Conservation (phyloP, 2,329 filamentous ascomycete species). For the Fusarium siculi region DNA sequence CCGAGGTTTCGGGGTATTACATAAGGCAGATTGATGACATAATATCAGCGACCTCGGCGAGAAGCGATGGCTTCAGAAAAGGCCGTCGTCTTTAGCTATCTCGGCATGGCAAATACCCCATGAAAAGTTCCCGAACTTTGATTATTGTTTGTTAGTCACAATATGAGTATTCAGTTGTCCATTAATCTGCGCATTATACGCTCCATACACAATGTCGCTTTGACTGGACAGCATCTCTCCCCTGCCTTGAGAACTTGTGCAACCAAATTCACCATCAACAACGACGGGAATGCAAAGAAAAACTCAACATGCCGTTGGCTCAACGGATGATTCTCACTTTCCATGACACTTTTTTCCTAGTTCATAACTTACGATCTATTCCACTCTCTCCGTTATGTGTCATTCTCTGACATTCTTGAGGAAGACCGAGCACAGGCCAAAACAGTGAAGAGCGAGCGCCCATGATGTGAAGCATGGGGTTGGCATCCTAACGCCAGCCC, state of each 20-base stretch:
- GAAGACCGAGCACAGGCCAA: neutral
- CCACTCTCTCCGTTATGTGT: neutral
- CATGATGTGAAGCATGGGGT: neutral
- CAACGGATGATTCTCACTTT: neutral
- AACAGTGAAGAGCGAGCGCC: neutral
- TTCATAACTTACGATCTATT: neutral
- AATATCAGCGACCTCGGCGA: neutral
- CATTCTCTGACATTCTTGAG: neutral
- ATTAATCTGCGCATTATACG: neutral
- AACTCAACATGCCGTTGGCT: neutral
- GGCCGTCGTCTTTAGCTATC: neutral
- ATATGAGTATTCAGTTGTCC: no score
- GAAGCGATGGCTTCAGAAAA: neutral
- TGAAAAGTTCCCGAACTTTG: neutral
- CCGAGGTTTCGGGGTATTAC: constrained; percentile 35
- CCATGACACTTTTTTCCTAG: neutral
- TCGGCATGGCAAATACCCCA: neutral
- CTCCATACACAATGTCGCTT: neutral
- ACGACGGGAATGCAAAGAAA: constrained; percentile 31
- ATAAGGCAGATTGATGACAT: constrained; percentile 2
- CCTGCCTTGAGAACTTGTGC: no score
- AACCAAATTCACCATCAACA: neutral
- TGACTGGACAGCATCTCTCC: neutral
- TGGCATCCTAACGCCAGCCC: neutral
- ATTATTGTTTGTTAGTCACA: neutral